phyloP scores from a whole-genome alignment of 176 grass and related monocot species.

The Rhynchospora tenuis region DNA sequence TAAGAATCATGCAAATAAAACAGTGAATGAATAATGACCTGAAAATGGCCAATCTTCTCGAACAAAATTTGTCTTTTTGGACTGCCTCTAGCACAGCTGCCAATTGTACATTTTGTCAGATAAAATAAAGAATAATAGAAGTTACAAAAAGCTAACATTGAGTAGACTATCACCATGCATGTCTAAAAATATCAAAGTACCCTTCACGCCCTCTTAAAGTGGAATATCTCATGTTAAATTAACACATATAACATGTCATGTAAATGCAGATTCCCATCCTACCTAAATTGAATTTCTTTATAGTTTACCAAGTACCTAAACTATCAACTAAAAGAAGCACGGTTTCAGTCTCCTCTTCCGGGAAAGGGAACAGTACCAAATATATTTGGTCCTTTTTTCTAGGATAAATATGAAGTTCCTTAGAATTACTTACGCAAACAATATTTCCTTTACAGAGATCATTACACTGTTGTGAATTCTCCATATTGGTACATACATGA shows the following conservation, averaged over 20 bases:
- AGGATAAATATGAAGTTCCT: neutral
- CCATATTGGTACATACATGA: neutral
- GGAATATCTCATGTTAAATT: neutral
- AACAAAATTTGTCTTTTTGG: conserved; percentile 69
- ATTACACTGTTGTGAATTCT: neutral
- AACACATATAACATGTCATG: neutral
- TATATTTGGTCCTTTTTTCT: neutral
- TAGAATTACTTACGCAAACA: too few species aligned
- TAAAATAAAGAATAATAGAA: neutral
- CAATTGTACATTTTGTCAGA: conserved; percentile 17
- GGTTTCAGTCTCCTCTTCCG: neutral
- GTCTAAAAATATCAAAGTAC: neutral
- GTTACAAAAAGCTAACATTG: neutral
- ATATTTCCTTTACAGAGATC: too few species aligned
- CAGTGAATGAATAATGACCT: conserved; percentile 37
- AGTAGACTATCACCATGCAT: neutral
- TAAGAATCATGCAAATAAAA: neutral
- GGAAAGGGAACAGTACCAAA: neutral
- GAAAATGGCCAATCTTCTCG: conserved; percentile 68
- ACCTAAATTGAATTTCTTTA: neutral
- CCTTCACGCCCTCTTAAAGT: neutral
- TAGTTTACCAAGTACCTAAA: neutral
- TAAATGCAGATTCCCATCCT: neutral
- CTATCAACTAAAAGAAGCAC: neutral
- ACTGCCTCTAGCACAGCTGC: conserved; percentile 64